Base-by-base conservation (phyloP, 768 basidiomycete species). In the Coprinellus micaceus region DNA sequence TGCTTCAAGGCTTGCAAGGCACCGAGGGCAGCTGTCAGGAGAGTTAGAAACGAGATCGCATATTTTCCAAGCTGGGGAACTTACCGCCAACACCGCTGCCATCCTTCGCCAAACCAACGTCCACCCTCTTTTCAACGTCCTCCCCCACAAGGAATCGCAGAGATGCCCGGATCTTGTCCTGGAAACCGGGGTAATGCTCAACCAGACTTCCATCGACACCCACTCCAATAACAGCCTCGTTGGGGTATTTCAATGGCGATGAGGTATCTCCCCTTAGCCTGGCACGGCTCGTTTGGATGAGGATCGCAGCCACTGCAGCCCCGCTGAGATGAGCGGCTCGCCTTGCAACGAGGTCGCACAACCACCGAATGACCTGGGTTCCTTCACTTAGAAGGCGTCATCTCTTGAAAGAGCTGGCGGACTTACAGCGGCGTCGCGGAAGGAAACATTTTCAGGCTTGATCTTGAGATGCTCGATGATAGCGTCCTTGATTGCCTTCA, bases 81-180 rank as follows among this genome's bases (percentile, higher is more conserved):
- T 74, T 70, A 97, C 95, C 96, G 66, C 97, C 97, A 40, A 94
- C 94, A 36, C 96, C 97, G 65, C 92, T 95, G 12, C 97, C 97
- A 63, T 99, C 97, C 71, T 97, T 98, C 3, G 97, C 97, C 67
- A 98, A 68, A 36, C 93, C 96, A 63, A 98, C 90, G 48, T 87
- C 80, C 0, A 97, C 85, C 28, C 84, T 76, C 64, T 83, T 77
- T 75, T 95, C 93, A 6, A 90, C 84, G 29, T 90, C 85, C 39
- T 82, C 76, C 2, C 96, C 96, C 2, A 98, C 83, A 21, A 98
- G 66, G 2, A 73, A 67, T n/a, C 82, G 75, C 50, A 99, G 69
- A 0, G 94, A 86, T 43, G 85, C 83, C 17, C 93, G 81, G 53
- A 97, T 74, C 12, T 80, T 81, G 13, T 78, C 74, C 64, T 93